A percentile compares a stretch with the other conserved stretches of the same genome.
Evolutionary conservation across 129 eudicot genomes (phyloP).

Genomic region (Silybum marianum): DNA sequence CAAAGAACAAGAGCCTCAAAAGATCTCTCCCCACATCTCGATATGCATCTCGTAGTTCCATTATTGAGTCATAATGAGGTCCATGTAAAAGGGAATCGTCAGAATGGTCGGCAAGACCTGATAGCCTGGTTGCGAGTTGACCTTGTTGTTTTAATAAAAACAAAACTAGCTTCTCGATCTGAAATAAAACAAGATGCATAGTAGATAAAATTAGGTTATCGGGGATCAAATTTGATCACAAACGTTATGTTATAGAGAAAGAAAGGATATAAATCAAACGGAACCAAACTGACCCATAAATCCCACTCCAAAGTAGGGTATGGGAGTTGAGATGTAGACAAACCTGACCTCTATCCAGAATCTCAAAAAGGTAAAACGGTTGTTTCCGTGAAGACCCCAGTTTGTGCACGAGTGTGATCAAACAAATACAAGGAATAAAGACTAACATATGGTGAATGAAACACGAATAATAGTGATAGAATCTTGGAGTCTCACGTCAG

Average conservation of each 20-base stretch:
- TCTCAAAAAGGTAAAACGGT: neutral
- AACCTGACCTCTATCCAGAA: neutral
- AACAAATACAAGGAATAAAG: neutral
- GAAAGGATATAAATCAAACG: neutral
- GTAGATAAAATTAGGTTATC: neutral
- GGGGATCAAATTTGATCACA: neutral
- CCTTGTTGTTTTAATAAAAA: conserved; percentile 56
- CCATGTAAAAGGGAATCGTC: conserved; percentile 30
- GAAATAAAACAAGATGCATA: conserved; percentile 23
- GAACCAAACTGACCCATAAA: neutral
- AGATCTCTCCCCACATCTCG: conserved; percentile 62
- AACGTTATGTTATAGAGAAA: neutral
- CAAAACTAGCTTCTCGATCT: conserved; percentile 60
- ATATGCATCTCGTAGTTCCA: conserved; percentile 48
- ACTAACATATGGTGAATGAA: neutral
- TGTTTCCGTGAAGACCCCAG: neutral
- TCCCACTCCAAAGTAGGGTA: neutral
- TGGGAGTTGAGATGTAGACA: neutral
- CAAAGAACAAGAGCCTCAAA: conserved; percentile 56
- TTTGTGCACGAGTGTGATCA: neutral
- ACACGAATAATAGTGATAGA: neutral
- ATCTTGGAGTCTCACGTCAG: neutral
- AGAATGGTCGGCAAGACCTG: conserved; percentile 32
- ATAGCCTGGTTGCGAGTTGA: conserved; percentile 52
- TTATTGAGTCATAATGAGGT: conserved; percentile 30